Evolutionary conservation across 352 stramenopile species (phyloP).

Genomic region (Pythium biforme): DNA sequence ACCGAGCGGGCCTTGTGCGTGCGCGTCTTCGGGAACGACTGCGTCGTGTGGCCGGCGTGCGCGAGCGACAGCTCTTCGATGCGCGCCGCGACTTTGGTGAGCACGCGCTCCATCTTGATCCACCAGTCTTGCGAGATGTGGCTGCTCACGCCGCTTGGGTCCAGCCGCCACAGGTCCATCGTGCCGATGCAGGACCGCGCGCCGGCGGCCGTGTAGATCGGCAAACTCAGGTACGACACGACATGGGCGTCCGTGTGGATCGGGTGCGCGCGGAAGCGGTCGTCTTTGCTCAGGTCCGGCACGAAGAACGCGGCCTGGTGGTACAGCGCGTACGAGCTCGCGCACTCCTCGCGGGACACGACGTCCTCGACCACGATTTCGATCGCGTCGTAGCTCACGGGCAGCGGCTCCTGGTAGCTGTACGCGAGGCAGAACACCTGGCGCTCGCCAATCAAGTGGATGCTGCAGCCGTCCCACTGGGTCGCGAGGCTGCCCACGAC

Average conservation of each 20-base stretch:
- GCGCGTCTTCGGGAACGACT: slow-evolving; percentile 40
- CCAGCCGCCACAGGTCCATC: slow-evolving; percentile 64
- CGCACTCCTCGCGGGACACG: slow-evolving; percentile 59
- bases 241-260: slow-evolving; percentile 58
- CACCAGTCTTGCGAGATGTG: slow-evolving; percentile 68
- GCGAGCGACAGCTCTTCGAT: slow-evolving; percentile 45
- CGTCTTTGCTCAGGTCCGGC: slow-evolving; percentile 51
- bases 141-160: slow-evolving; percentile 48
- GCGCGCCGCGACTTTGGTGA: slow-evolving; percentile 39
- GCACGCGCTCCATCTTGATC: slow-evolving; percentile 31
- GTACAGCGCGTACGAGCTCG: slow-evolving; percentile 66
- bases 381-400: slow-evolving; percentile 36
- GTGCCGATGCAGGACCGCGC: slow-evolving; percentile 54
- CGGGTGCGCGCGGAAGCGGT: slow-evolving; percentile 65
- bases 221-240: slow-evolving; percentile 67
- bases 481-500: slow-evolving; percentile 52
- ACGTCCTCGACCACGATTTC: slow-evolving; percentile 55
- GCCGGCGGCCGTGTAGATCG: slow-evolving; percentile 46
- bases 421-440: slow-evolving; percentile 69
- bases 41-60: slow-evolving; percentile 31
- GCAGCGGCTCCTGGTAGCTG: slow-evolving; percentile 32
- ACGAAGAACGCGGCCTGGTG: slow-evolving; percentile 73
- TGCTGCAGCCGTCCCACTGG: slow-evolving; percentile 67
- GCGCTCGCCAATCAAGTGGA: slow-evolving; percentile 57
- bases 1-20: slow-evolving; percentile 49